Evolutionary conservation across 805 yeast genomes (phyloP), one percentile per base, ranked within the genome.

Genomic region (Lachancea cidri): DNA sequence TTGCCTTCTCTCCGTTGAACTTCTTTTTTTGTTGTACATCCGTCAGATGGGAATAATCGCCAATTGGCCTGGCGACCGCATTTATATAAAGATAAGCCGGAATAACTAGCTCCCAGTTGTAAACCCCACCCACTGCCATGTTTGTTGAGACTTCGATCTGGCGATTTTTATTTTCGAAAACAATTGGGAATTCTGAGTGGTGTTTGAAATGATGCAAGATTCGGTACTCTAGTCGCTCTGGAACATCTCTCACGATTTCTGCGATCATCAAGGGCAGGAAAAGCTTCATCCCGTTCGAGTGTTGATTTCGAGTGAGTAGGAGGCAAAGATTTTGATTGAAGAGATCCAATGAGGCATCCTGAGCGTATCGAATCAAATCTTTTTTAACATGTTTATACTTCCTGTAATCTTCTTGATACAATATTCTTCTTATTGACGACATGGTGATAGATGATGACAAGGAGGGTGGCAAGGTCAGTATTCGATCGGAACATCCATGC

Each of bases 1-100:
- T 18, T 5, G 43, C 43, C 32, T 39, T 39, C 30, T 39, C 43
- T n/a, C 43, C 43, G 17, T 39, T 39, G 35, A 39, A 39, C 29
- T 33, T 29, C 17, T 39, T 39, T 18, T 39, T 37, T 19, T 29
- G 22, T 24, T 39, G 43, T 17, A 14, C 16, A 11, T 30, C 24
- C 11, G 43, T 39, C 9, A 39, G 38, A 20, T 39, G 43, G 9
- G 43, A 39, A 31, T 39, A 39, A 30, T 39, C 43, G 19, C 43
- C 43, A 6, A 27, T 24, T 19, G 43, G 43, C n/a, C 43, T n/a
- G 16, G 30, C 17, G 17, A 18, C 29, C 11, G 43, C 43, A 29
- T 27, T 29, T 4, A 39, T n/a, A 17, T 39, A 39, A 13, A 29
- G 39, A n/a, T 29, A 17, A 25, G 30, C 35, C 8, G 43, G 35